A percentile compares a stretch with the other conserved stretches of the same genome.
These are phyloP conservation scores for Neofusicoccum ribis DNA, from an alignment of 2,329 filamentous ascomycete genomes.

Conservation along the genomic window DNA sequence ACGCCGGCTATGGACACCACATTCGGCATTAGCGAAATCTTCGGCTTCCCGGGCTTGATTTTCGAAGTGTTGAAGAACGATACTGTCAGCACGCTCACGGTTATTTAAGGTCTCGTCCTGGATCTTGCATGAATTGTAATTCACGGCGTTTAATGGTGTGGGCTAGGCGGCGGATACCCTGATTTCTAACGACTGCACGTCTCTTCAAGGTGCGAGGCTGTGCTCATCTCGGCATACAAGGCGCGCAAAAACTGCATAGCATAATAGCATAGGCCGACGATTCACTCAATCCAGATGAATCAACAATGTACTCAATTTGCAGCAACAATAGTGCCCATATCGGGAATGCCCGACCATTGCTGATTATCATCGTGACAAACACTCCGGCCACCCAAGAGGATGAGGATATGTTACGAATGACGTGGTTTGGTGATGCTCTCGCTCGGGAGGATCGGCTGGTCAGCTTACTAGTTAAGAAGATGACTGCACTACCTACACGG, in stretches of 20 bases:
- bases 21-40: constrained; percentile 77
- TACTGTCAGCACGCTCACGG: constrained; percentile 82
- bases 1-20: constrained; percentile 49
- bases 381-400: neutral
- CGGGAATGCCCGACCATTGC: neutral
- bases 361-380: neutral
- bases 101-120: constrained; percentile 61
- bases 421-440: neutral
- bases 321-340: neutral
- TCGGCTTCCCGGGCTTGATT: constrained; percentile 88
- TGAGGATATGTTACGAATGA: neutral
- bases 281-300: neutral
- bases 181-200: neutral
- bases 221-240: neutral
- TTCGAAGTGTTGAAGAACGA: constrained; percentile 97
- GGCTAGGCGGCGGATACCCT: constrained; percentile 12
- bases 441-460: neutral
- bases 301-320: neutral
- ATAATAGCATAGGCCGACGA: neutral
- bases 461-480: neutral
- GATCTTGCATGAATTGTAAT: neutral
- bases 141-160: constrained; percentile 1
- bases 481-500: too few species aligned
- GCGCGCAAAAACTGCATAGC: neutral
- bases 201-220: neutral